Percentiles rank a stretch among this genome's conserved stretches.
Conservation (phyloP, 768 basidiomycete genomes). For the Agrocybe chaxingu region DNA sequence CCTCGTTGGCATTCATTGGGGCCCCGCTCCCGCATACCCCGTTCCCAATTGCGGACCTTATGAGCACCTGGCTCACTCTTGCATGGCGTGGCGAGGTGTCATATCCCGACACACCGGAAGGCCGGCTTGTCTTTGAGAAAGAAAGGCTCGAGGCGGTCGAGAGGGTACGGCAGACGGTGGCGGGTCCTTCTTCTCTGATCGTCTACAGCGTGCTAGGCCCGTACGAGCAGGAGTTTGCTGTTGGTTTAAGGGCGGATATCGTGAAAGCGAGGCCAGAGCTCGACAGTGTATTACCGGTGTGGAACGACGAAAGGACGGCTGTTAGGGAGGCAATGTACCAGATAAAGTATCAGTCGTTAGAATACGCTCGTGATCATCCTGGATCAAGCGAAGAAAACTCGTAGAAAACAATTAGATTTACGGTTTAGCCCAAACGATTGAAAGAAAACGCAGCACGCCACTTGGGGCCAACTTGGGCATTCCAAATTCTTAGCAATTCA, state of each 20-base stretch:
- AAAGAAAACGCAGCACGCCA: no score
- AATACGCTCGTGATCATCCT: constrained; percentile 17
- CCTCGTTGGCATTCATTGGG: constrained; percentile 45
- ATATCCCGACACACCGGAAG: constrained; percentile 31
- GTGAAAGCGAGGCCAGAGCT: constrained; percentile 25
- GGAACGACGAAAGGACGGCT: constrained; percentile 30
- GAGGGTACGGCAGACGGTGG: constrained; percentile 13
- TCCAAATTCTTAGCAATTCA: no score
- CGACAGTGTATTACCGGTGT: constrained; percentile 27
- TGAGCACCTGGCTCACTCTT: constrained; percentile 46
- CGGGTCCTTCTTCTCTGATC: constrained; percentile 29
- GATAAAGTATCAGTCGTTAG: constrained; percentile 30
- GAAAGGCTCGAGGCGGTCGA: constrained; percentile 28
- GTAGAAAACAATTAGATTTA: no score
- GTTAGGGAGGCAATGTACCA: constrained; percentile 33
- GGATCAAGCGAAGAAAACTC: background rate
- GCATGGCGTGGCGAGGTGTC: constrained; percentile 31
- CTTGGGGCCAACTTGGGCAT: no score
- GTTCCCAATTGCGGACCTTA: constrained; percentile 45
- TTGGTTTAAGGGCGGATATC: constrained; percentile 31
- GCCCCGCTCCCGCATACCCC: constrained; percentile 41
- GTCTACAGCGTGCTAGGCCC: constrained; percentile 33
- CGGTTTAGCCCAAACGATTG: no score
- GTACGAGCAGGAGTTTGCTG: constrained; percentile 33
- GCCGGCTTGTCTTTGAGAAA: constrained; percentile 33